Evolutionary conservation across 1,284 basidiomycete species (phyloP).

Genomic region (Cerioporus squamosus): DNA sequence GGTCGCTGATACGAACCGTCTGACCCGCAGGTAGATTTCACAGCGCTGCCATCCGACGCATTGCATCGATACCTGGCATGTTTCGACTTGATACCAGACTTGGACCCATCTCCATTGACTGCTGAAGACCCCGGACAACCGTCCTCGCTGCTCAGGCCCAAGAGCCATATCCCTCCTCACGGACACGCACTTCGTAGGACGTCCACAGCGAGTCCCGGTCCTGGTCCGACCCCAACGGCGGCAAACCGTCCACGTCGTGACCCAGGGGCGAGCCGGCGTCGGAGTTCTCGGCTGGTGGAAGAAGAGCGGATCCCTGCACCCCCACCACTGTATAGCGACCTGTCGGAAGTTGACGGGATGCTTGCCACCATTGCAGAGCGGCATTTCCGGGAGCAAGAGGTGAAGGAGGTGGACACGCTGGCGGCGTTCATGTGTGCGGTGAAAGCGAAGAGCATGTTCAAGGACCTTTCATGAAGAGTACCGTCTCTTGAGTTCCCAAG

Average conservation of each 20-base stretch:
- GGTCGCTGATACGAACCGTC: constrained; percentile 16
- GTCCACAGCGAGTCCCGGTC: constrained; percentile 32
- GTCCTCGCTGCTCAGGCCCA: constrained; percentile 52
- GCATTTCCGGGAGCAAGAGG: constrained; percentile 64
- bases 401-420: constrained; percentile 78
- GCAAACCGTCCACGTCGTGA: constrained; percentile 74
- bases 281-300: constrained; percentile 71
- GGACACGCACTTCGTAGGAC: constrained; percentile 43
- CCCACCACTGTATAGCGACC: constrained; percentile 66
- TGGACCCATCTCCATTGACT: constrained; percentile 71
- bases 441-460: constrained; percentile 55
- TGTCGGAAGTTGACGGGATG: constrained; percentile 64
- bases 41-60: constrained; percentile 58
- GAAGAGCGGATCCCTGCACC: constrained; percentile 50
- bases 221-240: constrained; percentile 50
- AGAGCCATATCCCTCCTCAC: constrained; percentile 26
- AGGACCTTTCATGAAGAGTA: constrained; percentile 8
- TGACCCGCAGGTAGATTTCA: constrained; percentile 66
- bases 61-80: constrained; percentile 73
- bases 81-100: constrained; percentile 67
- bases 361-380: constrained; percentile 69
- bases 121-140: constrained; percentile 72
- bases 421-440: constrained; percentile 78
- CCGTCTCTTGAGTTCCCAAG: too few relatives aligned
- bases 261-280: constrained; percentile 55